phyloP scores from a whole-genome alignment of 768 basidiomycete genomes.

The Pulveroboletus frians region DNA sequence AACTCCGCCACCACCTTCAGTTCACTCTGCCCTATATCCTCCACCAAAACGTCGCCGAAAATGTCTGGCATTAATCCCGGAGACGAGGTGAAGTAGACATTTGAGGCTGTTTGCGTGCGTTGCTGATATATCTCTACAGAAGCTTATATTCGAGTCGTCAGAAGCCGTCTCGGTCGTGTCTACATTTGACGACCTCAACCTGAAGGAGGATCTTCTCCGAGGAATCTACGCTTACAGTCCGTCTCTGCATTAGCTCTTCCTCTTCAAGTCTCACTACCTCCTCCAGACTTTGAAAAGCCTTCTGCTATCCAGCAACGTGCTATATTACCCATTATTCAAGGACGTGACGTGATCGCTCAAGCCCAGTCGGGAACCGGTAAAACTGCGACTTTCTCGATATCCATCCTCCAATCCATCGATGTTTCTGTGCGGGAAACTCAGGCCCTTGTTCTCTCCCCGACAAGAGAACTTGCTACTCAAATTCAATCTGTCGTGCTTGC shows the following conservation, averaged over 20 bases:
- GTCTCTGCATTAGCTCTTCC: conserved; percentile 21
- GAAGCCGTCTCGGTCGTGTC: conserved; percentile 87
- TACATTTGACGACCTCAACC: conserved; percentile 82
- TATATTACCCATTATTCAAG: conserved; percentile 92
- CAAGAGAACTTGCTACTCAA: conserved; percentile 98
- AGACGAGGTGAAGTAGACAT: conserved; percentile 61
- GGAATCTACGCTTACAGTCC: conserved; percentile 97
- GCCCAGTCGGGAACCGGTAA: conserved; percentile 99
- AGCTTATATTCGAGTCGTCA: conserved; percentile 94
- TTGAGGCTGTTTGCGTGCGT: conserved; percentile 4
- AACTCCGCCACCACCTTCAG: conserved; percentile 44
- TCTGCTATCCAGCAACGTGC: conserved; percentile 99
- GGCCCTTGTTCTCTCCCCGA: conserved; percentile 93
- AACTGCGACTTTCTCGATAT: conserved; percentile 98
- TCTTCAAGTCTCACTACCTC: conserved; percentile 4
- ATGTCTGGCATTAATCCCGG: conserved; percentile 82
- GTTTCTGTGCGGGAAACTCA: conserved; percentile 91
- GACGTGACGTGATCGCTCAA: conserved; percentile 97
- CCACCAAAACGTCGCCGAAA: conserved; percentile 36
- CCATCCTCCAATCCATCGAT: conserved; percentile 97
- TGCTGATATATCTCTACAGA: conserved; percentile 37
- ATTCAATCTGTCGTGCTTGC: conserved; percentile 97
- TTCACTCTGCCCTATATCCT: conserved; percentile 28
- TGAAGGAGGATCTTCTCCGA: conserved; percentile 93
- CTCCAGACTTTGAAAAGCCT: conserved; percentile 89